These are phyloP conservation scores for Trypanosoma vivax DNA, from an alignment of 208 protist genomes.

Conservation along the genomic window DNA sequence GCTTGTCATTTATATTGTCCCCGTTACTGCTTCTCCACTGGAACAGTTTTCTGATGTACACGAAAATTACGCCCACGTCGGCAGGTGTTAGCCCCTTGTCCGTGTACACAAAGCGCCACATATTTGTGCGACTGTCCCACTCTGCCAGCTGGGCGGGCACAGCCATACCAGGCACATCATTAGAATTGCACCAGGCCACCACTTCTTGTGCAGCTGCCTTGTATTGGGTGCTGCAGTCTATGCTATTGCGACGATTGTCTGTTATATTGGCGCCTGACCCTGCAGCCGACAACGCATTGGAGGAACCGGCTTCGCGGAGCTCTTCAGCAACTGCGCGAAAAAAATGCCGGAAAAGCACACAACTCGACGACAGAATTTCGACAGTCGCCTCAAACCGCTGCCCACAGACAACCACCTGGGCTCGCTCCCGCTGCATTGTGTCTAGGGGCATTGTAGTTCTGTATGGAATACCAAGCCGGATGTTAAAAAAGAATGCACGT, in stretches of 20 bases:
- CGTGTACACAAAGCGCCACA: slow-evolving; percentile 24
- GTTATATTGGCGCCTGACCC: too few species aligned
- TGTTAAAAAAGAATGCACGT: too few species aligned
- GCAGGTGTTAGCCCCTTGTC: slow-evolving; percentile 46
- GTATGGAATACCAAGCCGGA: too few species aligned
- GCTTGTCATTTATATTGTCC: slow-evolving; percentile 1
- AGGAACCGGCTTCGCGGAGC: background rate
- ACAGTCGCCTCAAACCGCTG: slow-evolving; percentile 63
- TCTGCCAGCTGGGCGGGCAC: slow-evolving; percentile 3
- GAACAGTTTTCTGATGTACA: slow-evolving; percentile 48
- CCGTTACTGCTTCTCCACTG: slow-evolving; percentile 8
- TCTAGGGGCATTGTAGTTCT: background rate
- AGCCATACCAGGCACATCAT: background rate
- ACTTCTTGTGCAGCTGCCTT: background rate
- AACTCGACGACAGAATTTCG: slow-evolving; percentile 38
- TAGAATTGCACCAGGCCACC: background rate
- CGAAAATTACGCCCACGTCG: slow-evolving; percentile 67
- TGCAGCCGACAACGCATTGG: too few species aligned
- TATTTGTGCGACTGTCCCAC: background rate
- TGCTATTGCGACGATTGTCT: background rate
- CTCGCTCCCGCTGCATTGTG: slow-evolving; percentile 20
- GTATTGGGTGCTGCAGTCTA: slow-evolving; percentile 9
- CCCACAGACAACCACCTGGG: slow-evolving; percentile 58
- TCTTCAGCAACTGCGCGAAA: slow-evolving; percentile 22
- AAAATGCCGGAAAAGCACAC: slow-evolving; percentile 40